Conservation (phyloP, 352 stramenopile genomes). For the Thalassiosira oceanica region DNA sequence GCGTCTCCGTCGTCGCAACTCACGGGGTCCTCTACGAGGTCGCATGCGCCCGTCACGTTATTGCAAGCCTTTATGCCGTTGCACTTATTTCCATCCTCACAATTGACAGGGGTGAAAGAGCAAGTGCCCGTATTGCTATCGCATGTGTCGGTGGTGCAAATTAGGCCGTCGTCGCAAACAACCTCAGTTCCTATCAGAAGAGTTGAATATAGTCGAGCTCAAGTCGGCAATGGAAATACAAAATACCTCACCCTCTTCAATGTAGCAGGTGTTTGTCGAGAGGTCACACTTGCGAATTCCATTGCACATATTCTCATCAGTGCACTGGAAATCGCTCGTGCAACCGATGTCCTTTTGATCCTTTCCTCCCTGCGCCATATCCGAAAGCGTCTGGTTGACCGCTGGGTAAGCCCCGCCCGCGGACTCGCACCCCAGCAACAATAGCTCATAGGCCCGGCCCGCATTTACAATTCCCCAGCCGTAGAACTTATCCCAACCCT, state of each 20-base stretch:
- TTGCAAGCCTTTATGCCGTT: not conserved
- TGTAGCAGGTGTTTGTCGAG: slow-evolving; percentile 1
- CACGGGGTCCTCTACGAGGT: not conserved
- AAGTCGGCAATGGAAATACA: too few relatives aligned
- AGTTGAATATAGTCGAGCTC: too few relatives aligned
- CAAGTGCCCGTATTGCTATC: slow-evolving; percentile 2
- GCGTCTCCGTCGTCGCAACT: not conserved
- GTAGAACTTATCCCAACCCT: slow-evolving; percentile 34
- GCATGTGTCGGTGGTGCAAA: slow-evolving; percentile 12
- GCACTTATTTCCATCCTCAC: slow-evolving; percentile 8
- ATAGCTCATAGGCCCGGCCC: slow-evolving; percentile 31
- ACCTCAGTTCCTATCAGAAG: too few relatives aligned
- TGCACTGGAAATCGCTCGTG: not conserved
- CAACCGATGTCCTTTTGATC: slow-evolving; percentile 1
- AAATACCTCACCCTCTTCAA: slow-evolving; percentile 1
- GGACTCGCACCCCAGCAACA: slow-evolving; percentile 29
- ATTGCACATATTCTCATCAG: not conserved
- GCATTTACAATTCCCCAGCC: slow-evolving; percentile 39
- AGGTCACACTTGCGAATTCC: not conserved
- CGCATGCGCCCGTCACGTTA: not conserved
- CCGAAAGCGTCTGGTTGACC: not conserved
- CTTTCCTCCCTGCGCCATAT: slow-evolving; percentile 1
- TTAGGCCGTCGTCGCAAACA: not conserved
- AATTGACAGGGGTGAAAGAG: not conserved
- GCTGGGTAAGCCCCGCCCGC: slow-evolving; percentile 19